A percentile compares a stretch with the other conserved stretches of the same genome.
phyloP scores from a whole-genome alignment of 169 alveolate species.

The Eimeria acervulina region DNA sequence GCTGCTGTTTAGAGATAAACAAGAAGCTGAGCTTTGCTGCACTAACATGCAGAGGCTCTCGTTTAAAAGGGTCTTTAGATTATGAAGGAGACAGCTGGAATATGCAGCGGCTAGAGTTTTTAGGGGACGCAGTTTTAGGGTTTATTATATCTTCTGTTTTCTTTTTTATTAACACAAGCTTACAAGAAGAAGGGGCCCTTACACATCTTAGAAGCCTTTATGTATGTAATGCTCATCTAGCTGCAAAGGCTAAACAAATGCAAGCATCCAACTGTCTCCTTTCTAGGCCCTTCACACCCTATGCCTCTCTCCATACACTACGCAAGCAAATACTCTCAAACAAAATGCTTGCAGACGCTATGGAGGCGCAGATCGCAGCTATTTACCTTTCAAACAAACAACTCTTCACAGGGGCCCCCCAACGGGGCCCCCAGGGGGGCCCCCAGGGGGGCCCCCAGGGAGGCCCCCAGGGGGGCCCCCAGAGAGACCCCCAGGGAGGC shows the following conservation, averaged over 20 bases:
- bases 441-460: no score
- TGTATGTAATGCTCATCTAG: neutral
- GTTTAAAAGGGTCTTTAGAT: constrained; percentile 11
- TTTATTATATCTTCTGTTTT: neutral
- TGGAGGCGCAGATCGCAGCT: constrained; percentile 72
- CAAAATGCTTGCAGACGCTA: constrained; percentile 65
- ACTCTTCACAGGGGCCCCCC: neutral
- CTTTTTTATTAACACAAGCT: neutral
- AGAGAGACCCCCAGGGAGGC: no score
- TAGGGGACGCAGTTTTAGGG: constrained; percentile 59
- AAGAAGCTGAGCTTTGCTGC: neutral
- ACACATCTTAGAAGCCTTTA: neutral
- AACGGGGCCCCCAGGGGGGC: constrained; percentile 22
- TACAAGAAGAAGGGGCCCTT: constrained; percentile 7
- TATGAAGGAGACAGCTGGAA: constrained; percentile 28
- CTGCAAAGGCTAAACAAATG: neutral
- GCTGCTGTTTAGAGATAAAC: neutral
- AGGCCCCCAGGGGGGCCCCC: no score
- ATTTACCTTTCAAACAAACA: constrained; percentile 21
- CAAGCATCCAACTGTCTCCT: neutral
- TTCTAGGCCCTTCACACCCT: neutral
- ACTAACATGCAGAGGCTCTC: constrained; percentile 13
- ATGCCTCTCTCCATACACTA: neutral
- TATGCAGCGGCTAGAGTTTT: constrained; percentile 50
- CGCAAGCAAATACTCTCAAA: neutral